Base-by-base conservation (phyloP, 371 early-diverging fungal genomes). In the Nosema muscidifuracis region DNA sequence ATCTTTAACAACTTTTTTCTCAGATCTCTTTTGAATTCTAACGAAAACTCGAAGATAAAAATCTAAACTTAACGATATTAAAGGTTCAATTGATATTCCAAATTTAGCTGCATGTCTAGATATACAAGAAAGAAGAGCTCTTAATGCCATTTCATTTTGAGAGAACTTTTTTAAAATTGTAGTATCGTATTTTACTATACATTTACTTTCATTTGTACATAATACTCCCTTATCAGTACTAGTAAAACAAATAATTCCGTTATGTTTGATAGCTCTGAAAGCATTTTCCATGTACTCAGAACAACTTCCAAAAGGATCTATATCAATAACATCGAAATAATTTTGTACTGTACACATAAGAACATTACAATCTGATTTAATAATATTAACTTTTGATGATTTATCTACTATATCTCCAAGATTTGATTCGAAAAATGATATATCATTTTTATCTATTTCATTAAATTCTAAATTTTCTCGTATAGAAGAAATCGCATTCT, bases 21-120 rank as follows among this genome's bases (percentile, higher is more conserved):
- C 65, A 30, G 44, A 60, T 24, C 87, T 89, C 26, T 87, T 86
- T 65, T 85, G 83, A 1, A 99, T 92, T n/a, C 89, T 87, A 13
- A 97, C 91, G 86, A 99, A 97, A 10, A 98, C 88, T 53, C 99
- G 87, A 30, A 97, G 86, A 82, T 98, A 99, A 79, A 94, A 99
- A 85, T 99, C 99, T 55, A 98, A 93, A 77, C 92, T 92, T 65
- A 92, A 88, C 43, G 91, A 90, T 12, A 93, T 79, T 68, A 99
- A 80, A 2, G 98, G 98, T 16, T 86, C 89, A 75, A 98, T 92
- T 67, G 85, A 84, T 15, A 90, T 87, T 73, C 86, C 87, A 81
- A 93, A 91, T 53, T 91, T 89, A 40, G 90, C 87, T 28, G 96
- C 96, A 1, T 89, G 86, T 18, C 89, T 85, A 67, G 90, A 89